Base-by-base conservation (phyloP, 306 rosid genomes). In the Albizia julibrissin region DNA sequence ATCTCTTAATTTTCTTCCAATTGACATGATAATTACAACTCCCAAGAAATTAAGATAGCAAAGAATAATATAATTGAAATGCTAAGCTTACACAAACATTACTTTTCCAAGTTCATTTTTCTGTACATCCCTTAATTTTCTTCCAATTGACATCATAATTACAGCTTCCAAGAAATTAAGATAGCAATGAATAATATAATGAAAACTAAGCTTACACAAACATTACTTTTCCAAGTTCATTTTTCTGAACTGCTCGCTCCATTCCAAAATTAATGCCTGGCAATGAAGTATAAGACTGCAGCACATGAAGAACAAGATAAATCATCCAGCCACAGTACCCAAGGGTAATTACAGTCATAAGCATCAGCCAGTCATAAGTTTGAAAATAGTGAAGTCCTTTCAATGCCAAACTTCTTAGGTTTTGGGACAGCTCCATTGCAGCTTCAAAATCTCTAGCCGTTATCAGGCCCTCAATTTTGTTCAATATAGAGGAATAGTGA, bases 331-430 rank as follows among this genome's bases (percentile, higher is more conserved):
- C 98, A 81, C 89, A 74, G 80, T 94, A 94, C 67, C 98, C 98
- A 65, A 94, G 91, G 79, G 92, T 89, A 69, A 94, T 92, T 71
- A 94, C 82, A 70, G 95, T 89, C 94, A 92, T 90, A 69, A 94
- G 97, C 98, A 90, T 89, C 88, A 92, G 82, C 98, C 98, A 94
- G 82, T 94, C 98, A 49, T 94, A 94, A 74, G 98, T 94, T 85
- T 94, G 98, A 83, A 94, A 94, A 88, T 94, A 94, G 79, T 92
- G 91, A 84, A 94, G 97, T 80, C 98, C 98, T 86, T 86, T 88
- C 82, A 94, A 82, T 16, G 98, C 97, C 86, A 94, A 88, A 82
- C 85, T 91, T 82, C 92, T 88, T 49, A 94, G 94, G 78, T 88
- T 84, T 86, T 92, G 89, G 14, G 95, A 90, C 79, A 83, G 82